These are phyloP conservation scores for Metarhizium album DNA, from an alignment of 2,329 filamentous ascomycete species.

Conservation along the genomic window DNA sequence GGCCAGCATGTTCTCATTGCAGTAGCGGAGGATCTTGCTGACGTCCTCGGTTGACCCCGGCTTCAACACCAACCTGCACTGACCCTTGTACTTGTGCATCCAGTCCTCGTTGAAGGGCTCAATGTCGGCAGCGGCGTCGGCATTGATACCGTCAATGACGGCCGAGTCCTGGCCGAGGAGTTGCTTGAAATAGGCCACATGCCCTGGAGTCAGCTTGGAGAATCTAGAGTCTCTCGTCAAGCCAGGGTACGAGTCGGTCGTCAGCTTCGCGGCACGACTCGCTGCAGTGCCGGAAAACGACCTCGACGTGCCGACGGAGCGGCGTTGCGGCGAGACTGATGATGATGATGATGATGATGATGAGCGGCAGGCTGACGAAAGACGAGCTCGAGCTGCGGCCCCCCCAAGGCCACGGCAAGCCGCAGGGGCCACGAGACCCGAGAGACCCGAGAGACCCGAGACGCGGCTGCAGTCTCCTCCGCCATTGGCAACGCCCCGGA, in stretches of 20 bases:
- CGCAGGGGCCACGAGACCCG: conserved; percentile 1
- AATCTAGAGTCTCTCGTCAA: conserved; percentile 73
- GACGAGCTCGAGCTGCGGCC: conserved; percentile 2
- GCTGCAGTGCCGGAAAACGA: conserved; percentile 13
- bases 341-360: too few relatives aligned
- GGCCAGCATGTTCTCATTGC: conserved; percentile 83
- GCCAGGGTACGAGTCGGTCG: conserved; percentile 74
- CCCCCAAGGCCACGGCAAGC: neutral
- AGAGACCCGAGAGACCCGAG: conserved; percentile 3
- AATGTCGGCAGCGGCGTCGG: conserved; percentile 63
- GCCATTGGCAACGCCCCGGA: conserved; percentile 2
- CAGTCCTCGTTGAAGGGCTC: conserved; percentile 93
- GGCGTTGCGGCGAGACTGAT: neutral
- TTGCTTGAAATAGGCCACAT: conserved; percentile 73
- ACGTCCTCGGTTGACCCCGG: conserved; percentile 78
- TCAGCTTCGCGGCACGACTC: conserved; percentile 48
- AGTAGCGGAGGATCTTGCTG: conserved; percentile 84
- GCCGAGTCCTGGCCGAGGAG: conserved; percentile 72
- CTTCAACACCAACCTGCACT: conserved; percentile 77
- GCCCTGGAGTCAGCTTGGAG: conserved; percentile 58
- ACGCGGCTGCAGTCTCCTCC: neutral
- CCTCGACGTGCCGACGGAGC: conserved; percentile 11
- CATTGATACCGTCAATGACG: conserved; percentile 71
- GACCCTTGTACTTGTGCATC: conserved; percentile 97
- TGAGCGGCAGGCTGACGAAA: neutral